A percentile compares a stretch with the other conserved stretches of the same genome.
Evolutionary conservation across 345 rosid genomes (phyloP).

Genomic region (Brassica carinata): DNA sequence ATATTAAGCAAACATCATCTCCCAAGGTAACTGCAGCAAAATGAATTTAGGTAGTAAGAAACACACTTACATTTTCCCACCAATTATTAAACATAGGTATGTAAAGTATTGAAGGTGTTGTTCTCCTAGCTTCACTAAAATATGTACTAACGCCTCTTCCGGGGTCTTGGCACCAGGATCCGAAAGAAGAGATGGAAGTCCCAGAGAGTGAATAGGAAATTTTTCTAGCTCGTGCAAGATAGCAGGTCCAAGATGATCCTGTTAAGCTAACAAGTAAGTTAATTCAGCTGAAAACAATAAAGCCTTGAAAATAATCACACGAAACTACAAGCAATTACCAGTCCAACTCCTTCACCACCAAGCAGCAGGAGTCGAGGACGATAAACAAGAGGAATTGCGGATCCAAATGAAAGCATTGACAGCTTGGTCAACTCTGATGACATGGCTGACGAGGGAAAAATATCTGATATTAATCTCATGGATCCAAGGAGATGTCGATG

Average conservation of each 20-base stretch:
- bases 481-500: conserved; percentile 78
- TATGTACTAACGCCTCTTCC: conserved; percentile 97
- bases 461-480: conserved; percentile 69
- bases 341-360: conserved; percentile 89
- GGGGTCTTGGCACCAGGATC: conserved; percentile 99
- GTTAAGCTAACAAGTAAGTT: conserved; percentile 79
- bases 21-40: conserved; percentile 13
- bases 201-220: conserved; percentile 94
- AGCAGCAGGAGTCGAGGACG: conserved; percentile 89
- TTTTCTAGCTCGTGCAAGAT: conserved; percentile 95
- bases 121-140: conserved; percentile 98
- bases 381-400: conserved; percentile 89
- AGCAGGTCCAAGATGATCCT: conserved; percentile 99
- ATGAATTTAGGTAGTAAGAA: conserved; percentile 21
- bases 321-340: conserved; percentile 62
- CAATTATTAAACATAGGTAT: conserved; percentile 90
- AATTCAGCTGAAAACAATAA: conserved; percentile 45
- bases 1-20: conserved; percentile 6
- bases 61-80: conserved; percentile 93
- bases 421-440: conserved; percentile 80
- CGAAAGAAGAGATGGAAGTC: conserved; percentile 96
- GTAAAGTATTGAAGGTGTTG: conserved; percentile 91
- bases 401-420: conserved; percentile 93
- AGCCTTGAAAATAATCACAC: conserved; percentile 27
- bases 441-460: conserved; percentile 69